Conservation (phyloP, 352 stramenopile genomes). For the Aphanomyces euteiches region DNA sequence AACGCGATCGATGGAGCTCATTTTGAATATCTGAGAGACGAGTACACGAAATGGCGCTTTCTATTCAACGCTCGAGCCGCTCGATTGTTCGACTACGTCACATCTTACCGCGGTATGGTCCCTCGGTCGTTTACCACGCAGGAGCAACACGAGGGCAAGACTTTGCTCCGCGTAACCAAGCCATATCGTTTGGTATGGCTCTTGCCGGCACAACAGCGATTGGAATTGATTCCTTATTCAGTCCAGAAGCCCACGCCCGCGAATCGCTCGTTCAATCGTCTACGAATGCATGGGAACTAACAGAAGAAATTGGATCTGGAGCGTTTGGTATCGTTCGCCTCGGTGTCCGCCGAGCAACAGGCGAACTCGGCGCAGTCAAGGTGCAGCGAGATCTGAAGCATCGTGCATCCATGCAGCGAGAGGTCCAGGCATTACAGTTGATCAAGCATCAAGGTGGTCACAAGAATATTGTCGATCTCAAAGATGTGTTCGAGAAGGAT, state of each 20-base stretch:
- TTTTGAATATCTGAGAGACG: too few species aligned
- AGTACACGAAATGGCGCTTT: too few species aligned
- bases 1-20: too few species aligned
- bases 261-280: background rate
- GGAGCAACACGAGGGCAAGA: too few species aligned
- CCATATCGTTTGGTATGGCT: slow-evolving; percentile 3
- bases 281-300: background rate
- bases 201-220: slow-evolving; percentile 20
- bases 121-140: slow-evolving; percentile 1
- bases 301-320: slow-evolving; percentile 61
- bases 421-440: slow-evolving; percentile 64
- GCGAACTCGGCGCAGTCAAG: slow-evolving; percentile 71
- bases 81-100: too few species aligned
- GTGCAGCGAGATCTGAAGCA: slow-evolving; percentile 46
- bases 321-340: slow-evolving; percentile 69
- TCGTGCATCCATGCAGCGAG: slow-evolving; percentile 55
- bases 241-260: slow-evolving; percentile 2
- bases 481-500: slow-evolving; percentile 70
- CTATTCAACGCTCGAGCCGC: too few species aligned
- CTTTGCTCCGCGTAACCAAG: too few species aligned
- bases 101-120: too few species aligned
- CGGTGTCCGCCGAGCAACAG: slow-evolving; percentile 61
- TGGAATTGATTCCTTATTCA: background rate
- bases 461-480: slow-evolving; percentile 79
- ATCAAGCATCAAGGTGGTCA: slow-evolving; percentile 77